A percentile compares a stretch with the other conserved stretches of the same genome.
Evolutionary conservation across 768 basidiomycete species (phyloP).

Genomic region (Suillus lakei): DNA sequence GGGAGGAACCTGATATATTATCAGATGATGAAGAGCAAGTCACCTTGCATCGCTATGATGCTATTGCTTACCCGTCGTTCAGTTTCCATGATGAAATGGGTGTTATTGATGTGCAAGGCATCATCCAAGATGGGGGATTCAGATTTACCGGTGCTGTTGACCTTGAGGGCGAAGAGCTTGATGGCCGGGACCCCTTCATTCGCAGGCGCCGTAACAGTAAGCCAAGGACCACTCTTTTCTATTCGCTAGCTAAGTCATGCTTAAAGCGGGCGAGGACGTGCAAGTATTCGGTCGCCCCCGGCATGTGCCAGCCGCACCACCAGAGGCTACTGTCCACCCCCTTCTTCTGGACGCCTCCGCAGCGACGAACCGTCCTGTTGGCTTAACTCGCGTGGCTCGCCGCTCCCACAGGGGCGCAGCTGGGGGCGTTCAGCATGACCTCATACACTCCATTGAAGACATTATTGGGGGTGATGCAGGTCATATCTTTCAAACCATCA

Average conservation of each 20-base stretch:
- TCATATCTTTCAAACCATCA: slow-evolving; percentile 84
- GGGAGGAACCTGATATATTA: slow-evolving; percentile 60
- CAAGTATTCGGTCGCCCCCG: slow-evolving; percentile 70
- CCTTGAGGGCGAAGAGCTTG: slow-evolving; percentile 48
- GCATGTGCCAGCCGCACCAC: slow-evolving; percentile 52
- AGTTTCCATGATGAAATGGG: slow-evolving; percentile 48
- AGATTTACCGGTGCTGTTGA: slow-evolving; percentile 59
- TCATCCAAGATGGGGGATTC: slow-evolving; percentile 52
- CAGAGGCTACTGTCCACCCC: slow-evolving; percentile 81
- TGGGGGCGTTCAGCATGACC: slow-evolving; percentile 52
- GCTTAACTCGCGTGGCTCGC: slow-evolving; percentile 53
- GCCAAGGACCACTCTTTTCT: neutral
- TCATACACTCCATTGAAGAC: slow-evolving; percentile 79
- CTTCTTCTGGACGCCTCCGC: slow-evolving; percentile 70
- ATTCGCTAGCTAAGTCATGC: slow-evolving; percentile 9
- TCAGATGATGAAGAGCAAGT: slow-evolving; percentile 73
- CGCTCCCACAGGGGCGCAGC: slow-evolving; percentile 61
- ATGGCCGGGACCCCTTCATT: slow-evolving; percentile 49
- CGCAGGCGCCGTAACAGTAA: slow-evolving; percentile 52
- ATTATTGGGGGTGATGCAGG: slow-evolving; percentile 82
- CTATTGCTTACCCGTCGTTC: slow-evolving; percentile 20
- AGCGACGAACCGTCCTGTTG: slow-evolving; percentile 47
- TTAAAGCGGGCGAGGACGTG: slow-evolving; percentile 54
- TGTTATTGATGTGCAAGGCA: slow-evolving; percentile 40
- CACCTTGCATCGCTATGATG: neutral